Conservation (phyloP, 352 stramenopile species). For the Phytopythium kandeliae region DNA sequence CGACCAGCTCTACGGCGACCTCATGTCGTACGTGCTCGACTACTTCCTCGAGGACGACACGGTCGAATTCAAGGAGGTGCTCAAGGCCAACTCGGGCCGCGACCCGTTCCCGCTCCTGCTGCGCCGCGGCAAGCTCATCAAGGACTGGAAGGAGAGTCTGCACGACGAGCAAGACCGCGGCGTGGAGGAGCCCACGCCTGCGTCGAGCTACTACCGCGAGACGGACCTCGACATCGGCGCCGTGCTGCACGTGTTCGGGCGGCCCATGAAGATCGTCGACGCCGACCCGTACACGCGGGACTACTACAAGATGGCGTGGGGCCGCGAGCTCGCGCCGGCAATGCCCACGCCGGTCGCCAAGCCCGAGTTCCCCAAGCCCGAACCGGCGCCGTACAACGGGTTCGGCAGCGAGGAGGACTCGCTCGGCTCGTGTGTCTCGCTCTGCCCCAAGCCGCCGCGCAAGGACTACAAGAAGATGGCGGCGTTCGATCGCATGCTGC, state of each 20-base stretch:
- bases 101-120: constrained; percentile 79
- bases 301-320: constrained; percentile 74
- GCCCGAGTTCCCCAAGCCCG: constrained; percentile 44
- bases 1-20: constrained; percentile 72
- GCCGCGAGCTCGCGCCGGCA: constrained; percentile 30
- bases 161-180: constrained; percentile 67
- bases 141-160: constrained; percentile 60
- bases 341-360: constrained; percentile 40
- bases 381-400: constrained; percentile 62
- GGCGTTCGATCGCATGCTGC: constrained; percentile 67
- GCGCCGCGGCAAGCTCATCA: constrained; percentile 52
- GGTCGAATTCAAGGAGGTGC: constrained; percentile 85
- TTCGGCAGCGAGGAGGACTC: constrained; percentile 78
- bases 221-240: constrained; percentile 59
- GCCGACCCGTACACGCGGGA: constrained; percentile 70
- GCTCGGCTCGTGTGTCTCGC: constrained; percentile 49
- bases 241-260: constrained; percentile 63
- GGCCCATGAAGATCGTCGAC: constrained; percentile 67
- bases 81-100: constrained; percentile 71
- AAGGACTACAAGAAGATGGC: constrained; percentile 83
- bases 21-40: constrained; percentile 74
- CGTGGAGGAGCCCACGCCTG: constrained; percentile 60
- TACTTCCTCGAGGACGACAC: constrained; percentile 89
- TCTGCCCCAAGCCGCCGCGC: constrained; percentile 63
- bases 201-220: constrained; percentile 69